Base-by-base conservation (phyloP, 1,284 basidiomycete genomes). In the Malassezia sympodialis region DNA sequence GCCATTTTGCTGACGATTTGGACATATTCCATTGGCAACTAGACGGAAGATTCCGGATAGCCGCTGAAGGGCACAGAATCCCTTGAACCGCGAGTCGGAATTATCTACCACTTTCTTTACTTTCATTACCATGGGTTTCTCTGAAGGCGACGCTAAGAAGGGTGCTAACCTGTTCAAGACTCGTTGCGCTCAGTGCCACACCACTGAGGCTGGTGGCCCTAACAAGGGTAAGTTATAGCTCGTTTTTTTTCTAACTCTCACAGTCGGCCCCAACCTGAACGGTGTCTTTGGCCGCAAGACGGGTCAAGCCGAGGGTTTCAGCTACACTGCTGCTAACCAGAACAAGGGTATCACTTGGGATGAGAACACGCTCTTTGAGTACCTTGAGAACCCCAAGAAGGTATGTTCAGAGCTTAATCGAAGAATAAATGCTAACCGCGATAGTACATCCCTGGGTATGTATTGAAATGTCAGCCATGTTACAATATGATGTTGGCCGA, bases 131-230 rank as follows among this genome's bases (percentile, higher is more conserved):
- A 70, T 69, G 68, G 59, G 58, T 35, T 70, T 61, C 62, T 56
- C 61, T 48, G 56, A 57, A 24, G 69, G 69, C 40, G 69, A 72
- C 53, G 54, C 59, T 32, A 68, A 63, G 49, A 72, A 72, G 63
- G 69, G 69, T 47, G 69, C 68, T 17, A 35, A 61, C 60, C 63
- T 72, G 48, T 73, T 73, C 68, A 71, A 73, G 83, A 93, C 89
- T 67, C 88, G 91, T 65, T 98, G 93, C 76, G 89, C 89, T 57
- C 90, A 96, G 78, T 98, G 93, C 81, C 93, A 98, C 79, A 96
- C 90, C 65, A 78, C 88, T 68, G 88, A 81, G 66, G 80, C 82
- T 66, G 87, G 88, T 63, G 91, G 86, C 67, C 80, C 84, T 45
- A 81, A 90, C 80, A 87, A 87, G 71, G 67, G 67, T 76, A 51